Base-by-base conservation (phyloP, 345 rosid genomes). In the Cochlearia excelsa region DNA sequence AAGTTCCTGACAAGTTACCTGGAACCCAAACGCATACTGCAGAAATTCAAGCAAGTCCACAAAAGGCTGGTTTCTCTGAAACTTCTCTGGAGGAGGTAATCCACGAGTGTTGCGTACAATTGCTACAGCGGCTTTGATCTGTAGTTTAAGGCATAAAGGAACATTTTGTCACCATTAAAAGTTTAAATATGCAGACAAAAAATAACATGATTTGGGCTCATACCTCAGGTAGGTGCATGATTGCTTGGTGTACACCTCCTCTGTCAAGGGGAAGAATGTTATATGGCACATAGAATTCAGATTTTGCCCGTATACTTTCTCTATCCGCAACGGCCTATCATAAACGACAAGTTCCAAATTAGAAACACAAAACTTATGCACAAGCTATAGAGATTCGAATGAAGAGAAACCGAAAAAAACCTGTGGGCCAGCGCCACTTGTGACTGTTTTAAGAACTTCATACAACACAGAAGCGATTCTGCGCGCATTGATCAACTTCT, bases 231-330 rank as follows among this genome's bases (percentile, higher is more conserved):
- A 84, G 65, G 72, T 83, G 81, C 95, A 84, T 84, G 72, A 88
- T 86, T 65, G 90, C 80, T 29, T 84, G 96, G 81, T 75, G 90
- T 77, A 76, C 77, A 29, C 85, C 87, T 80, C 96, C 96, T 54
- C 79, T 78, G 66, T 74, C 87, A 30, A 88, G 93, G 57, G 96
- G 95, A 70, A 92, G 95, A 76, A 92, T 88, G 81, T 92, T 92
- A 76, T 83, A 91, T 0, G 92, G 86, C 41, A 89, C 84, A 62
- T 79, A 82, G 68, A 83, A 68, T 49, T 75, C 84, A 29, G 89
- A 66, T 71, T 74, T 81, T n/a, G 63, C 74, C n/a, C 70, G 81
- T 55, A 72, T 72, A 59, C 65, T 66, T 9, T 84, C 85, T 71
- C 79, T 70, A 48, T 84, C 85, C 57, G 82, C 81, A 53, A 77